Percentiles rank a stretch among this genome's conserved stretches.
phyloP scores from a whole-genome alignment of 148 eudicot species.

The Spergularia bocconei region DNA sequence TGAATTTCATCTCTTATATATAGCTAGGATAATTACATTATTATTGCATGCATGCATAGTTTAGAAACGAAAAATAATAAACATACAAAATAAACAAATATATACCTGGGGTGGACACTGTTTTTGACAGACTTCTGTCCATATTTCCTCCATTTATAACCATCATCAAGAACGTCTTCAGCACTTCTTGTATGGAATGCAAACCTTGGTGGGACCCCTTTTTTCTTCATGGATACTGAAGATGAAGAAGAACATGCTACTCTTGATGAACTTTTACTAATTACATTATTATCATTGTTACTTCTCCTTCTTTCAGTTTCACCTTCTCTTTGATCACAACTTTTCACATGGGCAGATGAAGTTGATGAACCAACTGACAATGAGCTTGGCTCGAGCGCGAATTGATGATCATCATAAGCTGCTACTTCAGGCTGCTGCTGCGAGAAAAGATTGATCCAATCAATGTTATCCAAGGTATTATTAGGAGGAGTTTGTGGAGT shows the following conservation, averaged over 20 bases:
- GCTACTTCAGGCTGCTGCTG: background rate
- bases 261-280: constrained; percentile 3
- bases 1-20: no score
- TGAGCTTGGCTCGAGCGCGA: constrained; percentile 4
- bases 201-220: constrained; percentile 59
- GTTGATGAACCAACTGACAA: constrained; percentile 24
- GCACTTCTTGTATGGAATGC: constrained; percentile 77
- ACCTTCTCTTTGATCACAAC: background rate
- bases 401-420: constrained; percentile 2
- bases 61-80: background rate
- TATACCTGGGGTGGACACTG: constrained; percentile 74
- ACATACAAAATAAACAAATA: background rate
- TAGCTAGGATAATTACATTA: no score
- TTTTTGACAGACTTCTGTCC: constrained; percentile 92
- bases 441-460: constrained; percentile 56
- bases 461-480: constrained; percentile 36
- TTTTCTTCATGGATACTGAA: constrained; percentile 35
- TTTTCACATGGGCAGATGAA: constrained; percentile 11
- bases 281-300: background rate
- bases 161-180: constrained; percentile 92
- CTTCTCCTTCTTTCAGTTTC: background rate
- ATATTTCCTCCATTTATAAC: constrained; percentile 85
- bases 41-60: no score
- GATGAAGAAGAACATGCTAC: background rate
- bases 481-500: constrained; percentile 18